Percentiles rank a stretch among this genome's conserved stretches.
Conservation (phyloP, 495 filamentous ascomycete genomes). For the Lepraria neglecta region DNA sequence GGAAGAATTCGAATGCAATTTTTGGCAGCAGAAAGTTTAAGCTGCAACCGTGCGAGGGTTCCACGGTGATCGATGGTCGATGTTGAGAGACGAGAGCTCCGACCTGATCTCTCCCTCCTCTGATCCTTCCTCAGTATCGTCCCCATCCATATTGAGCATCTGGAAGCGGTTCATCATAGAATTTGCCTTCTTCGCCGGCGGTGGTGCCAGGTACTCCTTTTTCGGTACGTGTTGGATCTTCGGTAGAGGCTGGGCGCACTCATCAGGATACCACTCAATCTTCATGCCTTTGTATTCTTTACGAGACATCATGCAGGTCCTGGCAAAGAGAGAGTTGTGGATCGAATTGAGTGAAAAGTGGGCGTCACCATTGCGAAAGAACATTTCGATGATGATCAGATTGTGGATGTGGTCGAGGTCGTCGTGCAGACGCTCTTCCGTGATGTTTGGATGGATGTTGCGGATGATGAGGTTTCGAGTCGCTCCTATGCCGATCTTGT, state of each 20-base stretch:
- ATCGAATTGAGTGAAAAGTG: slow-evolving; percentile 72
- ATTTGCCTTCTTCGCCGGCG: slow-evolving; percentile 34
- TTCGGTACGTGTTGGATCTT: slow-evolving; percentile 29
- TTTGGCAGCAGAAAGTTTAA: not conserved
- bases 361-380: slow-evolving; percentile 50
- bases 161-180: slow-evolving; percentile 56
- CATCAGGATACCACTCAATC: slow-evolving; percentile 67
- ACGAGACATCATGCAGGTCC: slow-evolving; percentile 73
- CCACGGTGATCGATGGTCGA: slow-evolving; percentile 23
- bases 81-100: slow-evolving; percentile 20
- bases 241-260: slow-evolving; percentile 60
- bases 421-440: slow-evolving; percentile 57
- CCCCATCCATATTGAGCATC: slow-evolving; percentile 51
- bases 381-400: slow-evolving; percentile 61
- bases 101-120: slow-evolving; percentile 19
- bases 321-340: slow-evolving; percentile 66
- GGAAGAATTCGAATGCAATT: not conserved
- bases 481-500: slow-evolving; percentile 65
- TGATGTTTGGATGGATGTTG: slow-evolving; percentile 51
- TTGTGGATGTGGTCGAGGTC: slow-evolving; percentile 82
- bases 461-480: slow-evolving; percentile 68
- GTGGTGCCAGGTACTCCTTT: slow-evolving; percentile 32
- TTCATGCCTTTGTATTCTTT: slow-evolving; percentile 64
- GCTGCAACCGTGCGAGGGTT: slow-evolving; percentile 22
- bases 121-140: slow-evolving; percentile 32